Evolutionary conservation across 2,329 filamentous ascomycete species (phyloP).

Genomic region (Colletotrichum orchidophilum): DNA sequence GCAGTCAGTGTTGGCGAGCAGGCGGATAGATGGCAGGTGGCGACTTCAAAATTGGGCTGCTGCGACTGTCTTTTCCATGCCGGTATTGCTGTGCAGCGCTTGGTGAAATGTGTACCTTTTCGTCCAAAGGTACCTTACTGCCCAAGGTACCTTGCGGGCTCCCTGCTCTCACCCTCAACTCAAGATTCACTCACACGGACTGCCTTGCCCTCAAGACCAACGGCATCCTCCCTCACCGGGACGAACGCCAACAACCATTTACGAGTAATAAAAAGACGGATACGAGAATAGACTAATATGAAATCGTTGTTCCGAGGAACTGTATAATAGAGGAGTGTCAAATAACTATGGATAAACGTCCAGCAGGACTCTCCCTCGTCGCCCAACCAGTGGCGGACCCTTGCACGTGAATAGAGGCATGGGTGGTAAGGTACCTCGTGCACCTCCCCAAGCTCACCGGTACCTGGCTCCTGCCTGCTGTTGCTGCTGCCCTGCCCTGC

Average conservation of each 20-base stretch:
- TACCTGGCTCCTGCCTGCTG: not conserved
- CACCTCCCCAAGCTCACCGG: not conserved
- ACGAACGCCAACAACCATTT: not conserved
- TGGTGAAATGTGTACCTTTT: not conserved
- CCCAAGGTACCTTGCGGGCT: not conserved
- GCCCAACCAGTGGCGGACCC: not conserved
- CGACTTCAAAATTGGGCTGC: not conserved
- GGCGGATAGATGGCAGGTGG: not conserved
- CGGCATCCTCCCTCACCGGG: not conserved
- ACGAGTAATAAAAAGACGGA: not conserved
- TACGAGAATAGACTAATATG: not conserved
- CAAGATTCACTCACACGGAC: not conserved
- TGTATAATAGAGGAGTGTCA: not conserved
- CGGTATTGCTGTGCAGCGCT: not conserved
- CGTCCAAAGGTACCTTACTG: not conserved
- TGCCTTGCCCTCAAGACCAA: not conserved
- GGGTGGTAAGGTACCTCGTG: slow-evolving; percentile 14
- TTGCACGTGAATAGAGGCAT: not conserved
- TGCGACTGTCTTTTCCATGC: not conserved
- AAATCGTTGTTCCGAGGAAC: not conserved
- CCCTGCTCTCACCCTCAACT: not conserved
- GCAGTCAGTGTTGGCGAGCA: not conserved
- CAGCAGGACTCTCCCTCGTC: not conserved
- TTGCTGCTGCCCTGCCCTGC: slow-evolving; percentile 1
- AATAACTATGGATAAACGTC: not conserved